These are phyloP conservation scores for Apiotrichum mycotoxinovorans DNA, from an alignment of 1,284 basidiomycete genomes.

Conservation along the genomic window DNA sequence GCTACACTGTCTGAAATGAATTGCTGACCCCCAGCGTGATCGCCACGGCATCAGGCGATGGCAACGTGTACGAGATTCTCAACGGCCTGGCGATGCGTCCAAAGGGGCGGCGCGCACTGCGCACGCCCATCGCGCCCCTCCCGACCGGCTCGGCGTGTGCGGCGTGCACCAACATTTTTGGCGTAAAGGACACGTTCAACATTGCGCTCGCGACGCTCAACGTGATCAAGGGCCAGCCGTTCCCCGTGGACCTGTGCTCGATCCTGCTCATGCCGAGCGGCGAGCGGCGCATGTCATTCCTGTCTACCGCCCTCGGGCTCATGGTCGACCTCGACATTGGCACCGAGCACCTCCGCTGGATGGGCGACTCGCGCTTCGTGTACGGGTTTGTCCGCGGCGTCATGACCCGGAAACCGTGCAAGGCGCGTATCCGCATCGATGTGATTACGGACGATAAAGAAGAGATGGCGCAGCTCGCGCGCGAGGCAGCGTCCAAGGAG, in stretches of 20 bases:
- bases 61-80: slow-evolving; percentile 82
- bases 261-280: slow-evolving; percentile 52
- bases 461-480: slow-evolving; percentile 57
- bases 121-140: slow-evolving; percentile 75
- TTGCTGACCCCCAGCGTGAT: slow-evolving; percentile 55
- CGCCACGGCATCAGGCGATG: slow-evolving; percentile 84
- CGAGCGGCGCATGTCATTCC: slow-evolving; percentile 68
- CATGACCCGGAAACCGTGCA: slow-evolving; percentile 62
- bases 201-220: slow-evolving; percentile 73
- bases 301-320: slow-evolving; percentile 81
- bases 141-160: slow-evolving; percentile 63
- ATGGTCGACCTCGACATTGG: slow-evolving; percentile 85
- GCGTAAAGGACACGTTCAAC: slow-evolving; percentile 64
- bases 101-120: slow-evolving; percentile 67
- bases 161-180: slow-evolving; percentile 49
- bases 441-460: slow-evolving; percentile 67
- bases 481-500: slow-evolving; percentile 22
- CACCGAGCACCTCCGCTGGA: slow-evolving; percentile 83
- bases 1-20: no score
- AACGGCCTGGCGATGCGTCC: slow-evolving; percentile 80
- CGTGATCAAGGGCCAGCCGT: slow-evolving; percentile 74
- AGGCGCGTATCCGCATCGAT: slow-evolving; percentile 68
- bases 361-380: slow-evolving; percentile 90
- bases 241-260: slow-evolving; percentile 78
- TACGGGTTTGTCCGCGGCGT: slow-evolving; percentile 76